Percentiles rank a stretch among this genome's conserved stretches.
These are phyloP conservation scores for Cudoniella acicularis DNA, from an alignment of 495 filamentous ascomycete genomes.

Conservation along the genomic window DNA sequence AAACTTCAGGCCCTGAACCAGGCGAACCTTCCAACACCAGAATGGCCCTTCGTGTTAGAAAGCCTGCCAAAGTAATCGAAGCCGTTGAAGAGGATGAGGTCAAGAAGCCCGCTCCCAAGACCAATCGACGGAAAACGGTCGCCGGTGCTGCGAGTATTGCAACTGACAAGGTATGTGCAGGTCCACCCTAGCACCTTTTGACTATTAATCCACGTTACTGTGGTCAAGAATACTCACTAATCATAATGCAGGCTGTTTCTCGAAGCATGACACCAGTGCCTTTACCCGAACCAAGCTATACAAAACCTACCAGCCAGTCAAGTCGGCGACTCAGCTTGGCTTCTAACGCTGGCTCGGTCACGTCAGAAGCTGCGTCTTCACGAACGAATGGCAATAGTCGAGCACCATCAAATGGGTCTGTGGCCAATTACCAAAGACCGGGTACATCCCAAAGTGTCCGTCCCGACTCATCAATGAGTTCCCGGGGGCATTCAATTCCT, in stretches of 20 bases:
- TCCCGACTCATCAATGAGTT: conserved; percentile 30
- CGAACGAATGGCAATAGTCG: conserved; percentile 14
- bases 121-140: conserved; percentile 63
- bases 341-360: conserved; percentile 32
- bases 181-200: neutral
- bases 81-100: conserved; percentile 51
- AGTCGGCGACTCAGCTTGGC: conserved; percentile 38
- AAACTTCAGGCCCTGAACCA: conserved; percentile 27
- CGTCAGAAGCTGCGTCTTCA: conserved; percentile 25
- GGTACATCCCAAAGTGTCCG: conserved; percentile 35
- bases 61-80: conserved; percentile 41
- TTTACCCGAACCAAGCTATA: conserved; percentile 27
- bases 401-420: conserved; percentile 13
- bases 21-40: conserved; percentile 44
- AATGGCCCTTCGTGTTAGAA: conserved; percentile 72
- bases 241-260: neutral
- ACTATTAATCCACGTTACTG: conserved; percentile 5
- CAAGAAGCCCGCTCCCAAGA: conserved; percentile 42
- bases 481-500: conserved; percentile 24
- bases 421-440: conserved; percentile 28
- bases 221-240: neutral
- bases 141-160: conserved; percentile 48
- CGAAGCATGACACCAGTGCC: conserved; percentile 34
- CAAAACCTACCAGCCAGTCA: conserved; percentile 24
- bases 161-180: conserved; percentile 42